Evolutionary conservation across 2,329 filamentous ascomycete genomes (phyloP).

Genomic region (Cordyceps farinosa): DNA sequence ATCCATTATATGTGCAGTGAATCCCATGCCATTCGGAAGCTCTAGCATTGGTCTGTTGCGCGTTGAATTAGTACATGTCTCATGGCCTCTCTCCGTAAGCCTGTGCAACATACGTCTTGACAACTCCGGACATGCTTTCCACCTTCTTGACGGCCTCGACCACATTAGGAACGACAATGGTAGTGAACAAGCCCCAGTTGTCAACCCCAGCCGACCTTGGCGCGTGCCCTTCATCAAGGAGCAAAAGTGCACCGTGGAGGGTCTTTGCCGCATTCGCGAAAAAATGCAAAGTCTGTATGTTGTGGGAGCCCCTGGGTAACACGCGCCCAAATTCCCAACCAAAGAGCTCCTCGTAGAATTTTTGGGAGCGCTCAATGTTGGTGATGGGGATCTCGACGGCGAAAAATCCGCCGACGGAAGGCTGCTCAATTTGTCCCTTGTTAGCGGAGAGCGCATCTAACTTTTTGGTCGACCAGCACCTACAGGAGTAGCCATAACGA

Average conservation of each 20-base stretch:
- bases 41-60: neutral
- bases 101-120: neutral
- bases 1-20: neutral
- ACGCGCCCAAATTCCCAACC: neutral
- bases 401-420: neutral
- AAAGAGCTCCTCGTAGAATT: neutral
- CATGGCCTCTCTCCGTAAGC: too few species aligned
- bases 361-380: neutral
- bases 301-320: neutral
- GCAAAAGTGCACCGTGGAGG: neutral
- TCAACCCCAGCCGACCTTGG: too few species aligned
- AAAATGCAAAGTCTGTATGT: neutral
- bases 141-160: too few species aligned
- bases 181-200: too few species aligned
- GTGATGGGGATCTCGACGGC: neutral
- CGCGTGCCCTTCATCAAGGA: too few species aligned
- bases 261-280: neutral
- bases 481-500: neutral
- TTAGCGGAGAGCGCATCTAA: neutral
- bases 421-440: neutral
- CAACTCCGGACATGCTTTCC: neutral
- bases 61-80: too few species aligned
- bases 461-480: neutral
- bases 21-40: neutral
- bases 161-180: too few species aligned